Percentiles rank a stretch among this genome's conserved stretches.
Conservation (phyloP, 768 basidiomycete genomes). For the Tylopilus subfusipes region DNA sequence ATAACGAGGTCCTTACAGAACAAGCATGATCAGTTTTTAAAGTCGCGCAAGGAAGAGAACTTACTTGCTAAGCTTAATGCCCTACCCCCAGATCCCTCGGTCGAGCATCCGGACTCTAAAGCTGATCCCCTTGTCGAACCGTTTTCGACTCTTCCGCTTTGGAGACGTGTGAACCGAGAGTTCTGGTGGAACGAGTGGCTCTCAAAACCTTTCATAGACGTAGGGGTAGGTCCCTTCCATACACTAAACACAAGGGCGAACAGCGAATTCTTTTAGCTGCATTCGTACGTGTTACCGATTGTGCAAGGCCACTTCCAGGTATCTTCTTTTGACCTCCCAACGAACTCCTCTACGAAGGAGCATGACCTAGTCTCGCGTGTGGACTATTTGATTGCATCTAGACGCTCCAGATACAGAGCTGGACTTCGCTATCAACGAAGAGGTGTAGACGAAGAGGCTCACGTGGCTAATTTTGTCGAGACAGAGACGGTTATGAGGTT, state of each 20-base stretch:
- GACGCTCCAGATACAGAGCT: constrained; percentile 84
- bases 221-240: constrained; percentile 55
- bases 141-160: constrained; percentile 73
- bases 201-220: constrained; percentile 78
- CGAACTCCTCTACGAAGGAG: constrained; percentile 35
- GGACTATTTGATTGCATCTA: constrained; percentile 79
- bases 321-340: constrained; percentile 60
- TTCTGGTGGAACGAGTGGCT: constrained; percentile 99
- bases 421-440: constrained; percentile 93
- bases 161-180: constrained; percentile 84
- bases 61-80: constrained; percentile 63
- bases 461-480: constrained; percentile 96
- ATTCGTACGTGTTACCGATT: constrained; percentile 84
- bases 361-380: constrained; percentile 42
- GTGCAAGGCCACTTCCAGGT: constrained; percentile 92
- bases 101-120: constrained; percentile 32
- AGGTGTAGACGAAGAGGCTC: constrained; percentile 89
- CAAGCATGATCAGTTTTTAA: constrained; percentile 64
- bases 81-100: constrained; percentile 31
- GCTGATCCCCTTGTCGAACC: constrained; percentile 67
- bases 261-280: constrained; percentile 44
- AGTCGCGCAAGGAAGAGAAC: constrained; percentile 53
- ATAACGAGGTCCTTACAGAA: constrained; percentile 80
- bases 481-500: constrained; percentile 87
- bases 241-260: not conserved